Conservation (phyloP, 2,329 filamentous ascomycete species). For the Emmonsia crescens region DNA sequence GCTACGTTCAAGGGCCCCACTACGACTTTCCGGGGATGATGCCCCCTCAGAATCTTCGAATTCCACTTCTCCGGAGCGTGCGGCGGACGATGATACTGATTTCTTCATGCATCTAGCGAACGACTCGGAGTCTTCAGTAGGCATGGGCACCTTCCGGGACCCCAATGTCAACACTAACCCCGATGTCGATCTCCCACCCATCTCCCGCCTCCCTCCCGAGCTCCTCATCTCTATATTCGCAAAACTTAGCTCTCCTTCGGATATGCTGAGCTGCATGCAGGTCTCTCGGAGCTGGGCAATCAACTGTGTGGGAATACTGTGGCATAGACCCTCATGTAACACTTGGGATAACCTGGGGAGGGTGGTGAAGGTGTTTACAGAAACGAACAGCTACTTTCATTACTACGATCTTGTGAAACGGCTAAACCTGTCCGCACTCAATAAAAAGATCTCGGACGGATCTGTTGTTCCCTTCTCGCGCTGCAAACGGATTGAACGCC, state of each 20-base stretch:
- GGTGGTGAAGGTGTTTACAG: constrained; percentile 68
- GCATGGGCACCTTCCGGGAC: constrained; percentile 65
- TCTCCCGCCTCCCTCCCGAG: constrained; percentile 81
- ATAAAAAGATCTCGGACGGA: constrained; percentile 71
- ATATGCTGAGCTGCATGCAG: constrained; percentile 80
- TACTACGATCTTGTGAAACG: constrained; percentile 88
- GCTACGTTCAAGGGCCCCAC: constrained; percentile 27
- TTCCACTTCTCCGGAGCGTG: constrained; percentile 21
- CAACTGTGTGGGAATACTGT: constrained; percentile 84
- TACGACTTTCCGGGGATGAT: constrained; percentile 32
- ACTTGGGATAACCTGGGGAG: constrained; percentile 70
- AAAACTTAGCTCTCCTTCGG: constrained; percentile 62
- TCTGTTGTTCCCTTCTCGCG: constrained; percentile 69
- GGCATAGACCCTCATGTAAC: constrained; percentile 87
- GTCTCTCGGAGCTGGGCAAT: constrained; percentile 91
- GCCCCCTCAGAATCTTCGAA: constrained; percentile 33
- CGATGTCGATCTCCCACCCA: constrained; percentile 42
- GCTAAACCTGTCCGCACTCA: constrained; percentile 74
- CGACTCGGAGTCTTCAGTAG: constrained; percentile 86
- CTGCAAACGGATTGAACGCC: constrained; percentile 82
- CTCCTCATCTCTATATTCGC: constrained; percentile 88
- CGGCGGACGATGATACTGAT: constrained; percentile 81
- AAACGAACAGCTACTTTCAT: constrained; percentile 66
- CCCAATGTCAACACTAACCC: constrained; percentile 51
- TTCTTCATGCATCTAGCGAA: constrained; percentile 75